phyloP scores from a whole-genome alignment of 768 basidiomycete genomes.

The Mycena metata region DNA sequence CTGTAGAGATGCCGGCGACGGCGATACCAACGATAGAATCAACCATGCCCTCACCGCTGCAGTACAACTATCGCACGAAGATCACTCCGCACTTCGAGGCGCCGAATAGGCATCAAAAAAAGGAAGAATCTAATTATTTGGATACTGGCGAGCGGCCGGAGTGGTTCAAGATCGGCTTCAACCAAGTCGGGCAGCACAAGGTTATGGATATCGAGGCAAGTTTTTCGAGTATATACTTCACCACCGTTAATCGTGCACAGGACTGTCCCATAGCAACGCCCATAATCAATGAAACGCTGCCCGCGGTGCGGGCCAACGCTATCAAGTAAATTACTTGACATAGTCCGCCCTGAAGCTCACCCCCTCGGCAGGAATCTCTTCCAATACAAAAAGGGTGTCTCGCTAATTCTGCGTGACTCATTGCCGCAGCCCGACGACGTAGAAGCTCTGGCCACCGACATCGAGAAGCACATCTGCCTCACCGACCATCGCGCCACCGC shows the following conservation, averaged over 20 bases:
- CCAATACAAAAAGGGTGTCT: conserved; percentile 89
- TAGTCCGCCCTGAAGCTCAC: conserved; percentile 7
- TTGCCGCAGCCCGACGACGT: conserved; percentile 50
- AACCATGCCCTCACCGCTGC: conserved; percentile 89
- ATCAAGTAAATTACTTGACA: conserved; percentile 63
- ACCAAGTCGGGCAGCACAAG: conserved; percentile 76
- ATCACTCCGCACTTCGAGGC: conserved; percentile 97
- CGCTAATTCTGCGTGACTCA: conserved; percentile 92
- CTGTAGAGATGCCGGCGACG: conserved; percentile 65
- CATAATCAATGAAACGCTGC: conserved; percentile 78
- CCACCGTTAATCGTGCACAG: conserved; percentile 49
- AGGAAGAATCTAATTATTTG: conserved; percentile 27
- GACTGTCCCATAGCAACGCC: conserved; percentile 94
- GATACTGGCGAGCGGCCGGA: conserved; percentile 55
- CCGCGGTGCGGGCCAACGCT: conserved; percentile 73
- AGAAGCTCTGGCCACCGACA: conserved; percentile 52
- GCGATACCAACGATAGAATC: conserved; percentile 75
- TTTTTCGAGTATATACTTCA: background rate
- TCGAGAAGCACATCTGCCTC: conserved; percentile 80
- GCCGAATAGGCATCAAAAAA: conserved; percentile 58
- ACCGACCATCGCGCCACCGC: conserved; percentile 85
- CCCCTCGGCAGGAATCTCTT: conserved; percentile 71
- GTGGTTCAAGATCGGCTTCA: conserved; percentile 93
- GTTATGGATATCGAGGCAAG: conserved; percentile 93
- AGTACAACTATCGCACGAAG: conserved; percentile 96